Base-by-base conservation (phyloP, 2,329 filamentous ascomycete genomes). In the Botrytis tulipae region DNA sequence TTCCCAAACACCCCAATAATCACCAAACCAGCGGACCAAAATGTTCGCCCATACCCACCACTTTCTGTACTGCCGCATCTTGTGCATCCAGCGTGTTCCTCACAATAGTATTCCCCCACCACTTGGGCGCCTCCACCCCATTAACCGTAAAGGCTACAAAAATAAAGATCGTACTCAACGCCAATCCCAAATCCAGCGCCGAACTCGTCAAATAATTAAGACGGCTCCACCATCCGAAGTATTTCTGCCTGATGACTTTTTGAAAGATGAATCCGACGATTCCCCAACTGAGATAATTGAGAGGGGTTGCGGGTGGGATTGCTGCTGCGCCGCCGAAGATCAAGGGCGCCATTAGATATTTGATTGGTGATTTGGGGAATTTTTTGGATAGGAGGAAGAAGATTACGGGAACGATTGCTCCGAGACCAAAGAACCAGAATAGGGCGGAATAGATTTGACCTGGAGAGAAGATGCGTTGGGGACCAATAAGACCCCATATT, bases 161-260 rank as follows among this genome's bases (percentile, higher is more conserved):
- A 92, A 93, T 91, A 74, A 93, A 82, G 40, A 94, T 86, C 0
- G 91, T 92, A 46, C 86, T 87, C n/a, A 93, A 80, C 16, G 90
- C 88, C 12, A 93, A 85, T 18, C 91, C 92, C 70, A 88, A 87
- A 81, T 93, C 92, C 40, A 94, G 83, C 1, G 89, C 92, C 0
- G 91, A 91, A 37, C 91, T 92, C 0, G 90, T 89, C 79, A 93
- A 86, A 80, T 93, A 94, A 83, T 94, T 93, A 83, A 92, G 93
- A 81, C 91, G 88, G 81, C 91, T 84, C 92, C 92, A 94, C 92
- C 91, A 93, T 54, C 89, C 91, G 9, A 86, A 88, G 82, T 87
- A 91, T 76, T 87, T 86, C 74, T 89, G 85, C 80, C 88, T 87
- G 79, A 93, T 87, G 76, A 85, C 89, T 78, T 87, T 90, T 82